These are phyloP conservation scores for Zygosaccharomyces rouxii DNA, from an alignment of 805 yeast species.

Conservation along the genomic window DNA sequence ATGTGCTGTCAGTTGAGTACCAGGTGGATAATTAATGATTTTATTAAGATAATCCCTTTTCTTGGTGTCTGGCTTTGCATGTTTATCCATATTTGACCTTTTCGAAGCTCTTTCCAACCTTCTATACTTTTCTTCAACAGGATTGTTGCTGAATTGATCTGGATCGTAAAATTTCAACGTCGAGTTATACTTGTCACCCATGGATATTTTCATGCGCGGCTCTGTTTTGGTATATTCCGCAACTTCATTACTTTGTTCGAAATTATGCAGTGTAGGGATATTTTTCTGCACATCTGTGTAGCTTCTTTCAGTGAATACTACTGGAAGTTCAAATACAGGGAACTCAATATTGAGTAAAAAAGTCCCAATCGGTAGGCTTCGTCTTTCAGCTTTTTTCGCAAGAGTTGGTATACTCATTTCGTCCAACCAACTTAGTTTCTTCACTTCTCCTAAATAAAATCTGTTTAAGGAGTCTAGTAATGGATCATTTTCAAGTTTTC, in stretches of 20 bases:
- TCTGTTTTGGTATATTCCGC: conserved; percentile 28
- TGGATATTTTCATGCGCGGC: conserved; percentile 29
- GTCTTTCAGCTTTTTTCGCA: conserved; percentile 23
- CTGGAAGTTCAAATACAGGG: conserved; percentile 65
- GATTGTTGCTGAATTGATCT: conserved; percentile 64
- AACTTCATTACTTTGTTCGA: conserved; percentile 40
- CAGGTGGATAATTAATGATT: conserved; percentile 76
- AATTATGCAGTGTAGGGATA: conserved; percentile 40
- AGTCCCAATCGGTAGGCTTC: conserved; percentile 24
- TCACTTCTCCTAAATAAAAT: conserved; percentile 65
- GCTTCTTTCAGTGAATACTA: conserved; percentile 59
- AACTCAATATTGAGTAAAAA: conserved; percentile 48
- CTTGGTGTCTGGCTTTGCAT: conserved; percentile 82
- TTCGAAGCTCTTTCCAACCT: conserved; percentile 79
- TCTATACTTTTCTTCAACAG: conserved; percentile 83
- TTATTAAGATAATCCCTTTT: conserved; percentile 66
- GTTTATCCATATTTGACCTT: conserved; percentile 71
- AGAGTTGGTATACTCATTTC: conserved; percentile 54
- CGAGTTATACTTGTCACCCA: conserved; percentile 30
- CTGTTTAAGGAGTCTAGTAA: conserved; percentile 52
- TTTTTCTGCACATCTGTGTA: conserved; percentile 33
- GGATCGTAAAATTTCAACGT: conserved; percentile 57
- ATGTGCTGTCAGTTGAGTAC: conserved; percentile 70
- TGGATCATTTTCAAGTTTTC: conserved; percentile 25
- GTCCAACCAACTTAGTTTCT: conserved; percentile 70